Conservation (phyloP, 352 stramenopile species). For the Lagenidium sp. region DNA sequence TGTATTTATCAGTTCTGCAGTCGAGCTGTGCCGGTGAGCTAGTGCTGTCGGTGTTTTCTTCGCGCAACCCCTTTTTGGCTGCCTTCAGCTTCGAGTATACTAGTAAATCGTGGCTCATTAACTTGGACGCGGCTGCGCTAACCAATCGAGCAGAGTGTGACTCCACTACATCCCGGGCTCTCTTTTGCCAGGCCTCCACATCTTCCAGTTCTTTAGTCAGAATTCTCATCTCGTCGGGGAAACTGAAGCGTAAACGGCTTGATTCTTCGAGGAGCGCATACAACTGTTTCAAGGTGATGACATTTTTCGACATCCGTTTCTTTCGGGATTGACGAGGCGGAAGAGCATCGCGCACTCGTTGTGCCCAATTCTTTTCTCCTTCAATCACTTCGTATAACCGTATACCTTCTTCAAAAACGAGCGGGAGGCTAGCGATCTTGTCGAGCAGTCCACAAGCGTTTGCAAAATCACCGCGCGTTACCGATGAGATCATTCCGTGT, state of each 20-base stretch:
- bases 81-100: constrained; percentile 31
- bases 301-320: constrained; percentile 54
- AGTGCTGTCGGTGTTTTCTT: too few relatives aligned
- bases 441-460: constrained; percentile 53
- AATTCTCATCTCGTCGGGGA: constrained; percentile 70
- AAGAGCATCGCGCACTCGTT: constrained; percentile 61
- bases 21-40: too few relatives aligned
- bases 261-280: constrained; percentile 47
- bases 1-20: too few relatives aligned
- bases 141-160: constrained; percentile 25
- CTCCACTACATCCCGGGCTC: constrained; percentile 43
- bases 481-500: neutral
- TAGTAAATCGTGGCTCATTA: constrained; percentile 53
- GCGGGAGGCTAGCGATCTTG: constrained; percentile 51
- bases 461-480: constrained; percentile 19
- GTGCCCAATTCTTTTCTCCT: constrained; percentile 50
- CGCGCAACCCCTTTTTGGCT: constrained; percentile 15
- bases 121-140: constrained; percentile 21
- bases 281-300: constrained; percentile 52
- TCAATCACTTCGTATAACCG: constrained; percentile 45
- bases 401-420: constrained; percentile 64
- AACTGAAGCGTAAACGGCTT: constrained; percentile 47
- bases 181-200: constrained; percentile 48
- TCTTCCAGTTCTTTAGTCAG: constrained; percentile 68
- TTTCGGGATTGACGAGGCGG: constrained; percentile 74